Evolutionary conservation across 352 stramenopile species (phyloP).

Genomic region (Proteromonas lacertae): DNA sequence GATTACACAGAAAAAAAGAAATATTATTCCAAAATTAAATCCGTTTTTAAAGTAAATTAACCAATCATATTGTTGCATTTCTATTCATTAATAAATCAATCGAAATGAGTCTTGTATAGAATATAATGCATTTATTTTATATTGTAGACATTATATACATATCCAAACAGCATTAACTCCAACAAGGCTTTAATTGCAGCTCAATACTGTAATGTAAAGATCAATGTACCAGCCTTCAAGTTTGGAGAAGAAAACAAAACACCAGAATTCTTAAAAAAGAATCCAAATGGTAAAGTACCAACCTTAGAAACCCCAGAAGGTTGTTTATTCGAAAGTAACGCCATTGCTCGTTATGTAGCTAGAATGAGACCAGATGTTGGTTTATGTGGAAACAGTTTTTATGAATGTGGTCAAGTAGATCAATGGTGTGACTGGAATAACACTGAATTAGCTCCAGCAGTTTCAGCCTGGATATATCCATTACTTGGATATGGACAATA

Average conservation of each 20-base stretch:
- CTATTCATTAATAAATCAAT: no score
- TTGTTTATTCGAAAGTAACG: constrained; percentile 41
- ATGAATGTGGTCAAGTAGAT: constrained; percentile 50
- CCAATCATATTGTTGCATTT: no score
- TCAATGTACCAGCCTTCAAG: constrained; percentile 35
- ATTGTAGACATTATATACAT: no score
- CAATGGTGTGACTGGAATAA: constrained; percentile 60
- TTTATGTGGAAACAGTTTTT: constrained; percentile 43
- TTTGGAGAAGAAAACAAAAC: constrained; percentile 18
- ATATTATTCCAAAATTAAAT: no score
- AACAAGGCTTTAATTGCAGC: constrained; percentile 70
- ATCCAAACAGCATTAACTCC: constrained; percentile 44
- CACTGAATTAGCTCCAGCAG: constrained; percentile 51
- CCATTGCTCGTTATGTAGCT: constrained; percentile 58
- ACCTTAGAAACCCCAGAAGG: constrained; percentile 31
- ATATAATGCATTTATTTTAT: no score
- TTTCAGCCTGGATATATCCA: constrained; percentile 41
- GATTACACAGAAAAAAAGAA: no score
- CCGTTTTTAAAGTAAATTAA: no score
- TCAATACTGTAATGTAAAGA: constrained; percentile 47
- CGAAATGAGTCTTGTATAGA: no score
- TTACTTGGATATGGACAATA: constrained; percentile 36
- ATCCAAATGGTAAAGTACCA: constrained; percentile 43
- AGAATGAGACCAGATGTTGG: constrained; percentile 36
- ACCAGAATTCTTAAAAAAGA: constrained; percentile 32